A percentile compares a stretch with the other conserved stretches of the same genome.
Evolutionary conservation across 2,329 filamentous ascomycete species (phyloP).

Genomic region (Penicillium sp.): DNA sequence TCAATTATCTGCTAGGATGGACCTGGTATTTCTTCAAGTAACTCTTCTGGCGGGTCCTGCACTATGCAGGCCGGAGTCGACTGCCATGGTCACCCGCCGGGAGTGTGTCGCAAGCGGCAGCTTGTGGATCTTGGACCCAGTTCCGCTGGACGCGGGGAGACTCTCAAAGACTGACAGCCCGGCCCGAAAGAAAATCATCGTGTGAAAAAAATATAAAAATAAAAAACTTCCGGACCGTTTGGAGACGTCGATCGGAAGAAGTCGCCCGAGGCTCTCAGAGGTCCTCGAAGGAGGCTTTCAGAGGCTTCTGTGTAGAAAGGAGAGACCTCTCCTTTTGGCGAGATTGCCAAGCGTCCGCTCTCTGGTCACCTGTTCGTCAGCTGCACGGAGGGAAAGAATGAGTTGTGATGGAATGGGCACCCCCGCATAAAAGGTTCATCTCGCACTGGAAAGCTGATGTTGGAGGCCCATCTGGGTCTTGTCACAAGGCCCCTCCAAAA

Average conservation of each 20-base stretch:
- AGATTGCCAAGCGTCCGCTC: too few species aligned
- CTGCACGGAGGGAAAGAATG: background rate
- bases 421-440: too few species aligned
- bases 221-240: background rate
- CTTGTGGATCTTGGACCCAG: background rate
- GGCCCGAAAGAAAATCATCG: background rate
- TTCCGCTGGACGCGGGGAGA: background rate
- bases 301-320: too few species aligned
- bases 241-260: too few species aligned
- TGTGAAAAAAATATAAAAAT: background rate
- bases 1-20: background rate
- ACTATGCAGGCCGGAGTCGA: background rate
- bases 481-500: too few species aligned
- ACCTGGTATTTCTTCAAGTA: background rate
- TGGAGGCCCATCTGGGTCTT: too few species aligned
- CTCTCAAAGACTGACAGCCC: background rate
- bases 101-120: conserved; percentile 8
- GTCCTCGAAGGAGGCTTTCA: background rate
- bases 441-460: too few species aligned
- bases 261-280: too few species aligned
- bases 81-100: conserved; percentile 1
- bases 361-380: too few species aligned
- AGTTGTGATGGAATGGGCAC: background rate
- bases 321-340: too few species aligned
- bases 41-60: background rate